These are phyloP conservation scores for Penicillium sp. DNA, from an alignment of 2,329 filamentous ascomycete species.

Conservation along the genomic window DNA sequence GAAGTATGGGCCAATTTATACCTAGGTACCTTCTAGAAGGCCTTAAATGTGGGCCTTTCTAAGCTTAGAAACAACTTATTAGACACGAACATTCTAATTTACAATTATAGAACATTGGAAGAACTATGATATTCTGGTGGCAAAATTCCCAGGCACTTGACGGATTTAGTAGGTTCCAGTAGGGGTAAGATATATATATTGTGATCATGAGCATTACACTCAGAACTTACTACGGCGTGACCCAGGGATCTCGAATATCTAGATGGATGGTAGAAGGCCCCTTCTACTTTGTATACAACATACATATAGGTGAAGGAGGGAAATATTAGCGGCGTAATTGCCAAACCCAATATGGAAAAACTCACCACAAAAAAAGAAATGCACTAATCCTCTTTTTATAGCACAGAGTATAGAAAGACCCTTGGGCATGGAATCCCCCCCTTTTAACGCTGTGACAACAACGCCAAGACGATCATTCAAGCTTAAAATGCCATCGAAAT, in stretches of 20 bases:
- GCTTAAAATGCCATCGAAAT: slow-evolving; percentile 12
- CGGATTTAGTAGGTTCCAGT: neutral
- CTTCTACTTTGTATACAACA: neutral
- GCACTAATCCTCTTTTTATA: neutral
- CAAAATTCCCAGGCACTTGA: too few relatives aligned
- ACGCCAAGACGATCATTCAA: slow-evolving; percentile 19
- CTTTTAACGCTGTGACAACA: slow-evolving; percentile 5
- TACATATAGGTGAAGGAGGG: neutral
- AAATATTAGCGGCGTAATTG: neutral
- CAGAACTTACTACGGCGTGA: neutral
- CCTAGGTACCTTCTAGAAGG: too few relatives aligned
- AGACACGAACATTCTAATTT: too few relatives aligned
- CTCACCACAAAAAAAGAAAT: neutral
- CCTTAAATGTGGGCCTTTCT: too few relatives aligned
- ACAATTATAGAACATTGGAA: too few relatives aligned
- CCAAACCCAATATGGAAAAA: neutral
- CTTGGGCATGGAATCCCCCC: neutral
- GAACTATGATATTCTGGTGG: too few relatives aligned
- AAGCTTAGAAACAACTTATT: too few relatives aligned
- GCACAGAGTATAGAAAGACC: neutral
- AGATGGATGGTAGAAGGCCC: neutral
- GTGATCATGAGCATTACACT: neutral
- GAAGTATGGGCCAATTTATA: too few relatives aligned
- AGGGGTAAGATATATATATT: neutral
- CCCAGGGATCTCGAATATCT: neutral